Evolutionary conservation across 1,139 yeast genomes (phyloP).

Genomic region (Casaregolazyma suthepensis): DNA sequence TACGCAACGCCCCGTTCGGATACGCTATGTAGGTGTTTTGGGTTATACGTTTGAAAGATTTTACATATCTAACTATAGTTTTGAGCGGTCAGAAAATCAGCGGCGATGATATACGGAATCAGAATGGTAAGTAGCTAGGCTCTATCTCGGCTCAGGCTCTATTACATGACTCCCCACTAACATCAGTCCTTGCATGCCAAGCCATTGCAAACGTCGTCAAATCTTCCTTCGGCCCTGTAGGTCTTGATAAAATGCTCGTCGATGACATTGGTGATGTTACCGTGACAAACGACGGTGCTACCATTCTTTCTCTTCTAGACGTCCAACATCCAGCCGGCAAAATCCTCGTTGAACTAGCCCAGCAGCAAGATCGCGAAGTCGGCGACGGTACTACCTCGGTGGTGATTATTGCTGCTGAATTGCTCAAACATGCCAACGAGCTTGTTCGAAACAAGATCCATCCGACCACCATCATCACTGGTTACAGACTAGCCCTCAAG

Average conservation of each 20-base stretch:
- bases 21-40: slow-evolving; percentile 51
- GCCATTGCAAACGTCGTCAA: slow-evolving; percentile 97
- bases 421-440: slow-evolving; percentile 88
- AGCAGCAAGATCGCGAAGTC: slow-evolving; percentile 97
- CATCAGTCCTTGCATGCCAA: slow-evolving; percentile 73
- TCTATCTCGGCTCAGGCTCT: background rate
- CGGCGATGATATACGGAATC: slow-evolving; percentile 95
- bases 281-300: slow-evolving; percentile 98
- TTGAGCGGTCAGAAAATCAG: slow-evolving; percentile 94
- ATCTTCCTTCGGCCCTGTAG: slow-evolving; percentile 96
- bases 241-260: slow-evolving; percentile 95
- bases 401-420: slow-evolving; percentile 89
- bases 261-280: slow-evolving; percentile 99
- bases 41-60: background rate
- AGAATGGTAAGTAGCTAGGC: slow-evolving; percentile 50
- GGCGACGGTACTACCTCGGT: slow-evolving; percentile 96
- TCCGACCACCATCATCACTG: slow-evolving; percentile 96
- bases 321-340: slow-evolving; percentile 99
- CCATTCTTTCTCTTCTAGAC: slow-evolving; percentile 81
- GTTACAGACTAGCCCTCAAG: slow-evolving; percentile 86
- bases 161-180: too few species aligned
- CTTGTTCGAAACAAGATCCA: slow-evolving; percentile 89
- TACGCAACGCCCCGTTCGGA: slow-evolving; percentile 77
- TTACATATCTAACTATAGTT: slow-evolving; percentile 33
- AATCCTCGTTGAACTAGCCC: slow-evolving; percentile 93